Base-by-base conservation (phyloP, 2,329 filamentous ascomycete genomes). In the Trematosphaeria pertusa region DNA sequence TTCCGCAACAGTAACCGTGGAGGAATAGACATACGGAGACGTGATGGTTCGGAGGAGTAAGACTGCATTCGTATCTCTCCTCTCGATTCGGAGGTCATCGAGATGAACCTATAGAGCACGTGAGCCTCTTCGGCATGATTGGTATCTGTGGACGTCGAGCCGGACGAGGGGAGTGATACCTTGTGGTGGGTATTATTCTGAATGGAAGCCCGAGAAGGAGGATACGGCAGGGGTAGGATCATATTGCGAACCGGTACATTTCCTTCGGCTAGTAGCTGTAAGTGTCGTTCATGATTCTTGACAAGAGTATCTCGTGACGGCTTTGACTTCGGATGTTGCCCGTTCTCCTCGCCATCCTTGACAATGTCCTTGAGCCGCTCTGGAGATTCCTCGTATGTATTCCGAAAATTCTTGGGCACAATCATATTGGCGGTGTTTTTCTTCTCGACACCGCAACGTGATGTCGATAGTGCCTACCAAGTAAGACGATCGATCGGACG, bases 361-460 rank as follows among this genome's bases (percentile, higher is more conserved):
- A 46, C 8, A n/a, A 64, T 42, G 5, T 58, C 50, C 30, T 55
- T 52, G 12, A 56, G 33, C 7, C 37, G 38, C 10, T 62, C 58
- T 2, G 61, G 58, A 9, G 38, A 34, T 31, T 59, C 59, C 38
- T 64, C 61, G 44, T 64, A 62, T 8, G 44, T 54, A 39, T 58
- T 57, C 10, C 40, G 46, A 9, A 30, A 21, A 4, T 12, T 39
- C 11, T 51, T 51, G n/a, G 45, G 34, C 7, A 35, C 35, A 3
- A 39, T 38, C 57, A 59, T 56, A 20, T 24, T 35, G 33, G 6
- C n/a, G 14, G 19, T 39, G 17, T 45, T 15, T 37, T 33, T 36
- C n/a, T n/a, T n/a, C n/a, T n/a, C n/a, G n/a, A n/a, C n/a, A n/a
- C n/a, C n/a, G n/a, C n/a, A n/a, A n/a, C n/a, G n/a, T n/a, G n/a